phyloP scores from a whole-genome alignment of 306 rosid species.

The Acmispon strigosus region DNA sequence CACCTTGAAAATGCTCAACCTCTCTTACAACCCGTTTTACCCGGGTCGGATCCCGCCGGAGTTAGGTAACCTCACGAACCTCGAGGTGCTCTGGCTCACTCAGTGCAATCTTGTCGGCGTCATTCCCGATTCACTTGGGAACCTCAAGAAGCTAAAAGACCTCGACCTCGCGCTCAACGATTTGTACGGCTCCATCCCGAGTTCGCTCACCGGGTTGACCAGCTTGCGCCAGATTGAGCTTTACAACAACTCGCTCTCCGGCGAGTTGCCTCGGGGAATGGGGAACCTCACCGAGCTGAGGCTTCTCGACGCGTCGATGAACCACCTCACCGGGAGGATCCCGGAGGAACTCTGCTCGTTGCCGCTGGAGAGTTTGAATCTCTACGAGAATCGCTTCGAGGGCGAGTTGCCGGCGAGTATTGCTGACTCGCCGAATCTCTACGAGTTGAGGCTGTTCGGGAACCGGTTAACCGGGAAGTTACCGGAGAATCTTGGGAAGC shows the following conservation, averaged over 20 bases:
- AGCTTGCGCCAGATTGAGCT: slow-evolving; percentile 65
- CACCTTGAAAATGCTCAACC: slow-evolving; percentile 64
- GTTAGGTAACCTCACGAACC: slow-evolving; percentile 62
- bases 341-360: slow-evolving; percentile 58
- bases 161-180: slow-evolving; percentile 65
- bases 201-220: slow-evolving; percentile 43
- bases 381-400: slow-evolving; percentile 65
- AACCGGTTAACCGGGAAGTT: slow-evolving; percentile 62
- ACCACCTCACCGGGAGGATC: slow-evolving; percentile 55
- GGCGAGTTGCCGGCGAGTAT: slow-evolving; percentile 71
- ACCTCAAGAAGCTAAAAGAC: slow-evolving; percentile 43
- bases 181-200: slow-evolving; percentile 61
- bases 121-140: slow-evolving; percentile 64
- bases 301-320: slow-evolving; percentile 76
- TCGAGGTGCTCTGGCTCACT: slow-evolving; percentile 69
- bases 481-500: slow-evolving; percentile 59
- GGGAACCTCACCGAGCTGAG: slow-evolving; percentile 50
- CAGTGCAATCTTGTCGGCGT: slow-evolving; percentile 58
- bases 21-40: slow-evolving; percentile 75
- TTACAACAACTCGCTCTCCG: slow-evolving; percentile 74
- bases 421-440: slow-evolving; percentile 50
- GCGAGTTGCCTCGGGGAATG: slow-evolving; percentile 58
- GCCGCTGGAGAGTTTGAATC: slow-evolving; percentile 66
- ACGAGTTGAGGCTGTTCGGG: slow-evolving; percentile 57
- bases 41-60: slow-evolving; percentile 74